Evolutionary conservation across 1,284 basidiomycete species (phyloP).

Genomic region (Heimioporus punctisporus): DNA sequence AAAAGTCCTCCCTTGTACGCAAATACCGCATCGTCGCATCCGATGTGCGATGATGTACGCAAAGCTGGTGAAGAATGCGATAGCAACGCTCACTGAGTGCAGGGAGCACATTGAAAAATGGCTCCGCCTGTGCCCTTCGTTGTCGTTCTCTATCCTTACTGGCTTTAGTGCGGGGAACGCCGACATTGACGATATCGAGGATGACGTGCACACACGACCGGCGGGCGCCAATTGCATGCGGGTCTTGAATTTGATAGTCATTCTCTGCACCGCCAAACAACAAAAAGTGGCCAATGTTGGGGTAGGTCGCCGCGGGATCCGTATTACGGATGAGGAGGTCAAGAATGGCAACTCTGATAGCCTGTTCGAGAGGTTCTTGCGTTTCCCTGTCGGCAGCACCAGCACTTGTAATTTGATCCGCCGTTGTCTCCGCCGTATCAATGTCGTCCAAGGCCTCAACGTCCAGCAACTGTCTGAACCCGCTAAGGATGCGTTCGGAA

Average conservation of each 20-base stretch:
- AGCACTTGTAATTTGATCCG: slow-evolving; percentile 69
- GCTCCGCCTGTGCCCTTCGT: slow-evolving; percentile 37
- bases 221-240: slow-evolving; percentile 70
- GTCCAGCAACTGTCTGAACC: slow-evolving; percentile 76
- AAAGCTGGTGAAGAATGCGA: slow-evolving; percentile 84
- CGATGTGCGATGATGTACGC: slow-evolving; percentile 84
- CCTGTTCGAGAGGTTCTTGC: slow-evolving; percentile 58
- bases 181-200: slow-evolving; percentile 74
- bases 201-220: slow-evolving; percentile 83
- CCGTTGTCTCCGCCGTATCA: slow-evolving; percentile 54
- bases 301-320: slow-evolving; percentile 60
- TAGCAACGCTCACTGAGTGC: slow-evolving; percentile 88
- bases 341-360: slow-evolving; percentile 81
- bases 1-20: slow-evolving; percentile 89
- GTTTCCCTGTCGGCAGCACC: slow-evolving; percentile 60
- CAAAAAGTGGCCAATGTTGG: slow-evolving; percentile 91
- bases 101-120: slow-evolving; percentile 73
- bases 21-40: slow-evolving; percentile 87
- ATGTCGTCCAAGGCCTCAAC: slow-evolving; percentile 63
- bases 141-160: slow-evolving; percentile 46
- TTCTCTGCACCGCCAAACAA: slow-evolving; percentile 68
- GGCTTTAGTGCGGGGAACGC: slow-evolving; percentile 57
- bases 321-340: slow-evolving; percentile 88
- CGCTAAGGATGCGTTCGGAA: slow-evolving; percentile 84
- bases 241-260: slow-evolving; percentile 71